Base-by-base conservation (phyloP, 1,284 basidiomycete species). In the Melampsora americana region DNA sequence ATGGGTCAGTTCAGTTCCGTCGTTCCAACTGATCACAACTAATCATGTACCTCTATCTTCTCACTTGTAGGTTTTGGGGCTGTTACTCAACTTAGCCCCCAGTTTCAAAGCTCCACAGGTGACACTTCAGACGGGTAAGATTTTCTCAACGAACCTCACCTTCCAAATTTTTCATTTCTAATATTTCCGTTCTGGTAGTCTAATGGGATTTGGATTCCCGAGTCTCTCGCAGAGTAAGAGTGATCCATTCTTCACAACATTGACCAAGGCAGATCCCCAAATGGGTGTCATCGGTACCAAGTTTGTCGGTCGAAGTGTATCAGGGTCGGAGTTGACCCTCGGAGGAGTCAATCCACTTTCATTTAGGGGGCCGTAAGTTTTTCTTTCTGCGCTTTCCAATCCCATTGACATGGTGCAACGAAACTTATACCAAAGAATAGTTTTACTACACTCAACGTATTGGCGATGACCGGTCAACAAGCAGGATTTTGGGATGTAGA, bases 131-230 rank as follows among this genome's bases (percentile, higher is more conserved):
- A 72, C 53, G 69, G 69, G 69, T 72, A 46, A 50, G 69, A 12
- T 53, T 72, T 7, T n/a, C 5, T 50, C 28, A 30, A 46, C 14
- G 7, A 16, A 26, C 16, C 20, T 20, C 1, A 9, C 35, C 35
- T 35, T 35, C 9, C 9, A 11, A 42, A 42, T 42, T 42, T 6
- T 42, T 5, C 11, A 42, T 6, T 12, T 42, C 11, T 42, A 42
- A 42, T 12, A 9, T 42, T 42, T 42, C 11, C 28, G 3, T 4
- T 20, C 50, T 20, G 14, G 32, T n/a, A 71, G 69, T 20, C 60
- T 71, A 20, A 71, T 71, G 69, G 69, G 69, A 48, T 71, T 71
- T 44, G 69, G 59, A 14, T 71, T 71, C 32, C 69, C 69, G 20
- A 71, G 69, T 71, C 69, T 71, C 39, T 61, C 69, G 16, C 35